Conservation (phyloP, 495 filamentous ascomycete genomes). For the Penicillium coprophilum region DNA sequence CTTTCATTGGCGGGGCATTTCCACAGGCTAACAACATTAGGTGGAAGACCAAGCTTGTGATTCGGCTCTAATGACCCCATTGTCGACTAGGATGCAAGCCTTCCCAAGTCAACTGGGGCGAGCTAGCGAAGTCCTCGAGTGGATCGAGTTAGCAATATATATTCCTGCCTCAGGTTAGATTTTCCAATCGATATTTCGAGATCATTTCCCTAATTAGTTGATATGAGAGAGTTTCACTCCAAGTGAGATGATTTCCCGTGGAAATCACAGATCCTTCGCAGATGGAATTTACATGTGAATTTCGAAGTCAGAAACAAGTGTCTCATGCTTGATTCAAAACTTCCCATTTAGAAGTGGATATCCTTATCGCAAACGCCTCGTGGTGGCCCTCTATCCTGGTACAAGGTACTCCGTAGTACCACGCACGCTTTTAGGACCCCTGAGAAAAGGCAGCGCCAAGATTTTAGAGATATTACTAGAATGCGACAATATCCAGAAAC, state of each 20-base stretch:
- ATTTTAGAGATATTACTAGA: neutral
- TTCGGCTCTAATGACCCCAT: neutral
- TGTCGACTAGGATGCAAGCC: neutral
- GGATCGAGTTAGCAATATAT: neutral
- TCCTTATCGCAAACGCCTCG: neutral
- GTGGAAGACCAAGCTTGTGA: neutral
- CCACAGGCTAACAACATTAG: neutral
- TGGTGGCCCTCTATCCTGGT: neutral
- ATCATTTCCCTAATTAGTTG: neutral
- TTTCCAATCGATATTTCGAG: neutral
- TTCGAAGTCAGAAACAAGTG: neutral
- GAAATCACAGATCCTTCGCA: neutral
- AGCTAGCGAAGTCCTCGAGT: neutral
- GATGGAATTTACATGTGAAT: neutral
- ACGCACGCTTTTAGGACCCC: neutral
- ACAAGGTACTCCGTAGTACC: neutral
- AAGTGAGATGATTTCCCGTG: neutral
- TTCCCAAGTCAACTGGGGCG: neutral
- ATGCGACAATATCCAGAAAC: neutral
- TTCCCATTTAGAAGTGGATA: constrained; percentile 2
- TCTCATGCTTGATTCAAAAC: neutral
- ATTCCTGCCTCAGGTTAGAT: neutral
- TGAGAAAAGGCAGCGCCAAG: neutral
- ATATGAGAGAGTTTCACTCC: neutral
- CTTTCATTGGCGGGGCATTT: neutral